These are phyloP conservation scores for Hypoxylon sp. DNA, from an alignment of 2,329 filamentous ascomycete genomes.

Conservation along the genomic window DNA sequence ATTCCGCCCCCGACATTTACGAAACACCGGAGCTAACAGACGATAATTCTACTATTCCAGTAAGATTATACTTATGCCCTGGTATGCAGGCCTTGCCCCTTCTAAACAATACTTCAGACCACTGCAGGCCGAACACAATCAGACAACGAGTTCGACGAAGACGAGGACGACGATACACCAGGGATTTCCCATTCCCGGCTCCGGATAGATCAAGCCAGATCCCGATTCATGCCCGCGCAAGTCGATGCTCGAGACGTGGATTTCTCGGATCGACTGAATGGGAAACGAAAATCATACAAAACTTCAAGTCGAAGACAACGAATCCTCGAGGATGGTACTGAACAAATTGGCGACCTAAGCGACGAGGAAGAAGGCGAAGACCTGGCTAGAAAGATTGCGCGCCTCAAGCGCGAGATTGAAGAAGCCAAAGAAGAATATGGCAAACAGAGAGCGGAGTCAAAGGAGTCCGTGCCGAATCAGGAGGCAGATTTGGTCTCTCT, in stretches of 20 bases:
- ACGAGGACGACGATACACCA: constrained; percentile 72
- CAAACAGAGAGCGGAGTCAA: constrained; percentile 65
- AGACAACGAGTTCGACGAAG: constrained; percentile 74
- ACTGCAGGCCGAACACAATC: constrained; percentile 70
- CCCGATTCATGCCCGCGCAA: constrained; percentile 80
- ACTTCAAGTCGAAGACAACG: constrained; percentile 77
- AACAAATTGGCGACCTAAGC: constrained; percentile 80
- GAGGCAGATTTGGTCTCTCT: constrained; percentile 76
- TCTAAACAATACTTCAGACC: constrained; percentile 59
- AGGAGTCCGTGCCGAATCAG: constrained; percentile 59
- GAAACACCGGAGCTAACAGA: constrained; percentile 95
- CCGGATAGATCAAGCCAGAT: constrained; percentile 83
- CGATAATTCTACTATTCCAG: constrained; percentile 87
- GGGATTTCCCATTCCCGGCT: constrained; percentile 83
- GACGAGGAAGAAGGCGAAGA: constrained; percentile 79
- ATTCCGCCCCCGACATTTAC: constrained; percentile 94
- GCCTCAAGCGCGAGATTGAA: constrained; percentile 80
- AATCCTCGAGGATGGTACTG: constrained; percentile 73
- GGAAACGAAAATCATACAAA: constrained; percentile 87
- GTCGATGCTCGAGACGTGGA: constrained; percentile 85
- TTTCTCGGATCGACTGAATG: constrained; percentile 89
- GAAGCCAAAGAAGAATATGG: constrained; percentile 68
- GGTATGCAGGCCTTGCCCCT: neutral
- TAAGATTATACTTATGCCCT: constrained; percentile 59
- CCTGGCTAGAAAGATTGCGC: constrained; percentile 82